Evolutionary conservation across 148 eudicot species (phyloP).

Genomic region (Dysphania ambrosioides): DNA sequence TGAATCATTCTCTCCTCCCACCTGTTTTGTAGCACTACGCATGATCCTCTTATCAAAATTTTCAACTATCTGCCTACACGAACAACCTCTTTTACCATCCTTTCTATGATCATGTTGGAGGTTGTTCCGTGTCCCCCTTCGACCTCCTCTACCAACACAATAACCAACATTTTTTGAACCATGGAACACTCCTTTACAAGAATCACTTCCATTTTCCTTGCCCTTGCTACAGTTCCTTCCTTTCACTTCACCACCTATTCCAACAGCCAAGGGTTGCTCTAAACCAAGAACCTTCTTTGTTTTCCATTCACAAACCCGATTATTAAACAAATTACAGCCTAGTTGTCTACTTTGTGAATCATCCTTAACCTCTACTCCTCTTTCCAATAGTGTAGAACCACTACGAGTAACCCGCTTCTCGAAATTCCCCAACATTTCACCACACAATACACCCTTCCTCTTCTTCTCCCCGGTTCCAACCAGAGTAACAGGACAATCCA

Average conservation of each 20-base stretch:
- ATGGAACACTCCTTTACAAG: conserved; percentile 8
- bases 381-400: conserved; percentile 16
- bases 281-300: not conserved
- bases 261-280: conserved; percentile 1
- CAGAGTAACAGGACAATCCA: conserved; percentile 28
- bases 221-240: not conserved
- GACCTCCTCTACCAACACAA: conserved; percentile 13
- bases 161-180: conserved; percentile 2
- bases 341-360: not conserved
- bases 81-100: not conserved
- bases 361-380: conserved; percentile 8
- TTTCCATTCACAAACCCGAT: not conserved
- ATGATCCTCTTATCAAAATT: conserved; percentile 22
- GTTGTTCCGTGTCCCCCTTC: conserved; percentile 7
- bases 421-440: not conserved
- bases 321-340: conserved; percentile 4
- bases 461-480: conserved; percentile 17
- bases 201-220: conserved; percentile 1
- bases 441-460: conserved; percentile 10
- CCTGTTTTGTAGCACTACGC: conserved; percentile 19
- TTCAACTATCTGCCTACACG: not conserved
- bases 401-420: conserved; percentile 26
- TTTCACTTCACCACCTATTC: conserved; percentile 6
- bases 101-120: not conserved
- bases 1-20: conserved; percentile 7